Percentiles rank a stretch among this genome's conserved stretches.
These are phyloP conservation scores for Boletus vinaceobasis DNA, from an alignment of 768 basidiomycete genomes.

Conservation along the genomic window DNA sequence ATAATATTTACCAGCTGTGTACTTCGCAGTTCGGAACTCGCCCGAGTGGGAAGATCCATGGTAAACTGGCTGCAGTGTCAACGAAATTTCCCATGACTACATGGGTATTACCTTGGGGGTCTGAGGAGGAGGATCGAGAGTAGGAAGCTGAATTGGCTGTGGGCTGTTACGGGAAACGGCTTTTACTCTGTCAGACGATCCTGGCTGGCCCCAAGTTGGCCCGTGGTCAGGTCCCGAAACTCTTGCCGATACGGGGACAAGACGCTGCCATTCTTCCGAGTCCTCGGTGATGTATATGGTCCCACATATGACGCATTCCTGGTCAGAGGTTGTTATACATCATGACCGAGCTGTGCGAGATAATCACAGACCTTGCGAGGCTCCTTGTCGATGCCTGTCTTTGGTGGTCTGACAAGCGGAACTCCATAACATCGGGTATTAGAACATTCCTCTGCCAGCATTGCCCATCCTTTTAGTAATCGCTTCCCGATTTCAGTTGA, in stretches of 20 bases:
- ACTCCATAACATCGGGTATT: constrained; percentile 68
- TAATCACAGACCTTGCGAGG: constrained; percentile 54
- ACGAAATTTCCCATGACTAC: background rate
- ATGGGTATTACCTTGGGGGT: constrained; percentile 26
- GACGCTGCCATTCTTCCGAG: constrained; percentile 45
- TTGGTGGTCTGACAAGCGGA: constrained; percentile 80
- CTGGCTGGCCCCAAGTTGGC: constrained; percentile 1
- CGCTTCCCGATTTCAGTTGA: constrained; percentile 76
- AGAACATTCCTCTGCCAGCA: constrained; percentile 86
- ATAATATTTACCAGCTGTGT: constrained; percentile 16
- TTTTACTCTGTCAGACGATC: constrained; percentile 10
- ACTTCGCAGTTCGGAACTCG: constrained; percentile 13
- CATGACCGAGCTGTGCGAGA: constrained; percentile 1
- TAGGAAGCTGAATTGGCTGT: constrained; percentile 32
- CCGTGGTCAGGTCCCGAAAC: constrained; percentile 2
- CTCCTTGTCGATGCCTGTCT: constrained; percentile 54
- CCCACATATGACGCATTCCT: constrained; percentile 81
- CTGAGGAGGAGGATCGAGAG: constrained; percentile 29
- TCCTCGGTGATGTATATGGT: constrained; percentile 59
- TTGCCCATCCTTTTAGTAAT: constrained; percentile 80
- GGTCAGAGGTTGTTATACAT: constrained; percentile 2
- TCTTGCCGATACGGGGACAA: constrained; percentile 33
- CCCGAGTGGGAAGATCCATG: constrained; percentile 15
- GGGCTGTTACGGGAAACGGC: constrained; percentile 20
- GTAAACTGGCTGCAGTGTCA: constrained; percentile 19